Percentiles rank a stretch among this genome's conserved stretches.
Evolutionary conservation across 768 basidiomycete genomes (phyloP).

Genomic region (Leccinum boreale): DNA sequence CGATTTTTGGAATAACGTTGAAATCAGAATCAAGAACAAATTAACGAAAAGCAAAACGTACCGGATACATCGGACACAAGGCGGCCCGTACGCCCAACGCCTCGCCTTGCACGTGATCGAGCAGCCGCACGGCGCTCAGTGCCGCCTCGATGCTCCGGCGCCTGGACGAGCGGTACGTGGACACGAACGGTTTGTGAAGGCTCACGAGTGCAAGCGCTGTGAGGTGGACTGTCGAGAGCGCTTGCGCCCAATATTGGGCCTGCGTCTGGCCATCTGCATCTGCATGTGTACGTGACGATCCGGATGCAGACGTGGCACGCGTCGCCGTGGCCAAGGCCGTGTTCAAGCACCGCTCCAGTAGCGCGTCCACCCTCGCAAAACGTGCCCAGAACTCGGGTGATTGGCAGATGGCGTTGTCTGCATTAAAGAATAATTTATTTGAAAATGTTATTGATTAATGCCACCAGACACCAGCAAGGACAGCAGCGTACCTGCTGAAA

Average conservation of each 20-base stretch:
- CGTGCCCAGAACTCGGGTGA: conserved; percentile 40
- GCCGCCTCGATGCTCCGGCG: conserved; percentile 16
- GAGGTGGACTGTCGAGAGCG: conserved; percentile 17
- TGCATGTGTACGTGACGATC: not conserved
- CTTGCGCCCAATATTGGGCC: not conserved
- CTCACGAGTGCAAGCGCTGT: conserved; percentile 23
- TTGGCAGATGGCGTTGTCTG: conserved; percentile 43
- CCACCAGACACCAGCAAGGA: not conserved
- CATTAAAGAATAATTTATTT: not conserved
- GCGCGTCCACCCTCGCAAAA: conserved; percentile 43
- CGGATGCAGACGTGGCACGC: not conserved
- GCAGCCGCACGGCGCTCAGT: conserved; percentile 8
- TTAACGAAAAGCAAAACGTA: not conserved
- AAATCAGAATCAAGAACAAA: not conserved
- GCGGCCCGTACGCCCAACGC: conserved; percentile 1
- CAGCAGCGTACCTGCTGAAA: conserved; percentile 25
- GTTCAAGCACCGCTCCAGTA: conserved; percentile 36
- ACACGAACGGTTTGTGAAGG: conserved; percentile 21
- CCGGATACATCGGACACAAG: conserved; percentile 19
- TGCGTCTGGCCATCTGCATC: not conserved
- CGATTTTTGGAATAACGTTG: not conserved
- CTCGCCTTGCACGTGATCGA: conserved; percentile 11
- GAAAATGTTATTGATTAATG: not conserved
- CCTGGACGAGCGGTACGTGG: conserved; percentile 12
- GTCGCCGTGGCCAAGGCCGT: conserved; percentile 8